A percentile compares a stretch with the other conserved stretches of the same genome.
These are phyloP conservation scores for Hericium coralloides DNA, from an alignment of 768 basidiomycete species.

Conservation along the genomic window DNA sequence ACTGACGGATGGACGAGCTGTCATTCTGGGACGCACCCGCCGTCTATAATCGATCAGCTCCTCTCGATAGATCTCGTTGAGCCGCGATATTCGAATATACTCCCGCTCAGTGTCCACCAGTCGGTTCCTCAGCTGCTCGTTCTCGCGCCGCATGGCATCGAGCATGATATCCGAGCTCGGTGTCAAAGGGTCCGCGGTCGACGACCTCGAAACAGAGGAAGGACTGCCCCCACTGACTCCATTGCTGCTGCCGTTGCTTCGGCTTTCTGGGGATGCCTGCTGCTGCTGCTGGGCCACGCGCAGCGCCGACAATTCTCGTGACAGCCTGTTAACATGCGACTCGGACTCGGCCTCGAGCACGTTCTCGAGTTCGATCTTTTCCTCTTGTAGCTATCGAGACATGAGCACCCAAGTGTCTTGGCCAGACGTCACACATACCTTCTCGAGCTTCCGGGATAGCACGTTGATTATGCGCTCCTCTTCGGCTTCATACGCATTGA, in stretches of 20 bases:
- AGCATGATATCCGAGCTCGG: slow-evolving; percentile 52
- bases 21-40: slow-evolving; percentile 45
- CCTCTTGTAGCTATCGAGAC: slow-evolving; percentile 55
- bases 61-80: slow-evolving; percentile 81
- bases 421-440: slow-evolving; percentile 36
- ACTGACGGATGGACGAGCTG: not conserved
- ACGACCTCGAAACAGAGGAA: slow-evolving; percentile 11
- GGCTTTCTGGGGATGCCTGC: slow-evolving; percentile 23
- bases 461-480: slow-evolving; percentile 84
- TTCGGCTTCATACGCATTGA: slow-evolving; percentile 85
- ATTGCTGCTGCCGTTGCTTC: slow-evolving; percentile 16
- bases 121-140: slow-evolving; percentile 59
- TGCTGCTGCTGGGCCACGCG: slow-evolving; percentile 48
- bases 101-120: slow-evolving; percentile 71
- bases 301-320: slow-evolving; percentile 59
- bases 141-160: slow-evolving; percentile 70
- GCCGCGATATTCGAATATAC: slow-evolving; percentile 59
- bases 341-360: slow-evolving; percentile 80
- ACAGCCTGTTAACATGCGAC: slow-evolving; percentile 70
- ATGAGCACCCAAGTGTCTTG: not conserved
- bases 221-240: not conserved
- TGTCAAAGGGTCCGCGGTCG: slow-evolving; percentile 21
- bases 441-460: slow-evolving; percentile 74
- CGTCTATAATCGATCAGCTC: slow-evolving; percentile 73
- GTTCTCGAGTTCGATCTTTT: slow-evolving; percentile 80